phyloP scores from a whole-genome alignment of 2,329 filamentous ascomycete genomes.

The Neonectria faginata region DNA sequence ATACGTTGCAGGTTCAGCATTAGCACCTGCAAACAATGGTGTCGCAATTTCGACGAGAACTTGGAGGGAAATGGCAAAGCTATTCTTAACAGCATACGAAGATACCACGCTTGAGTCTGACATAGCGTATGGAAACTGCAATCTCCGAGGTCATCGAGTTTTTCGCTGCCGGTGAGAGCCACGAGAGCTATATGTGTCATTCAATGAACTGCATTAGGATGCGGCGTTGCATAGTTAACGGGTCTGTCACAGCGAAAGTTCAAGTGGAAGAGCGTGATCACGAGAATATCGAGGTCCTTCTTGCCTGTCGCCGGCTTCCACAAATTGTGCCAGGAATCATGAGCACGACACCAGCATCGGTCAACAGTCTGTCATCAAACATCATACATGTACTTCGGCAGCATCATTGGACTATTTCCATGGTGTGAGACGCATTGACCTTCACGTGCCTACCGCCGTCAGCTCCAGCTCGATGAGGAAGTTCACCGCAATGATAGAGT shows the following conservation, averaged over 20 bases:
- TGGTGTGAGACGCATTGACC: conserved; percentile 22
- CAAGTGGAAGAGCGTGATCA: background rate
- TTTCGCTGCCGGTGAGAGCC: conserved; percentile 9
- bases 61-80: background rate
- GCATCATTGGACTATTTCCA: conserved; percentile 2
- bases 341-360: no score
- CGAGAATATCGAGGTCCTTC: background rate
- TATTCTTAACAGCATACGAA: background rate
- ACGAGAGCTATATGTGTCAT: conserved; percentile 26
- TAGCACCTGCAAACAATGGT: conserved; percentile 1
- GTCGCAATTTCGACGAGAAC: conserved; percentile 3
- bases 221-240: background rate
- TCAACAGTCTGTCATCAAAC: background rate
- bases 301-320: conserved; percentile 7
- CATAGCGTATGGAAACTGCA: conserved; percentile 7
- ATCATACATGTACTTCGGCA: conserved; percentile 23
- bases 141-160: conserved; percentile 20
- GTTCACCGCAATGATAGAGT: conserved; percentile 1
- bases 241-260: conserved; percentile 3
- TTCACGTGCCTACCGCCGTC: background rate
- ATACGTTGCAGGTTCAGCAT: conserved; percentile 42
- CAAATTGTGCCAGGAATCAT: no score
- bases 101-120: conserved; percentile 9
- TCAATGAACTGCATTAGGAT: conserved; percentile 23
- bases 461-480: conserved; percentile 6